Evolutionary conservation across 2,329 filamentous ascomycete species (phyloP).

Genomic region (Xylariaceae sp.): DNA sequence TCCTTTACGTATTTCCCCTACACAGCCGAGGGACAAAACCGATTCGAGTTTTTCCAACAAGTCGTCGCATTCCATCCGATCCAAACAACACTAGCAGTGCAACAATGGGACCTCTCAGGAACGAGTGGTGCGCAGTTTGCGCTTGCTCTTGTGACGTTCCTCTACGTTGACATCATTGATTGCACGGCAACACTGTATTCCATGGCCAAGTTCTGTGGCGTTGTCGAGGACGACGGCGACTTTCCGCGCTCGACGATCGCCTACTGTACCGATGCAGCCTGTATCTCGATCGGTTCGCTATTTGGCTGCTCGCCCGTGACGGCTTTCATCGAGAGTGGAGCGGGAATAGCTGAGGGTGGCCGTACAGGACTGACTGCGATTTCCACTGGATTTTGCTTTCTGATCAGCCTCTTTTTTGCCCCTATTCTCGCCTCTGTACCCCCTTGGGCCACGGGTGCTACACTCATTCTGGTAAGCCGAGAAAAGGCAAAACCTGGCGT

Average conservation of each 20-base stretch:
- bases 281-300: conserved; percentile 65
- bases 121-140: conserved; percentile 57
- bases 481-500: background rate
- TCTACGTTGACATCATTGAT: conserved; percentile 76
- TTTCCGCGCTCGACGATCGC: conserved; percentile 82
- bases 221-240: conserved; percentile 65
- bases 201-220: conserved; percentile 71
- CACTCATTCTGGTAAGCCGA: conserved; percentile 56
- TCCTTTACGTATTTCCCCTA: conserved; percentile 68
- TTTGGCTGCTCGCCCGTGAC: conserved; percentile 68
- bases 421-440: conserved; percentile 73
- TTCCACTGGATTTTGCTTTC: conserved; percentile 62
- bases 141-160: conserved; percentile 68
- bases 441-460: conserved; percentile 72
- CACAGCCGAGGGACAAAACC: conserved; percentile 55
- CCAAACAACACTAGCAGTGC: conserved; percentile 53
- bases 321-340: conserved; percentile 69
- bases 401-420: conserved; percentile 68
- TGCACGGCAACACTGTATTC: conserved; percentile 73
- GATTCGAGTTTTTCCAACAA: conserved; percentile 68
- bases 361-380: conserved; percentile 69
- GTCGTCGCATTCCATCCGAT: conserved; percentile 70
- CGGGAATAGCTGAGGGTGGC: conserved; percentile 70
- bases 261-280: conserved; percentile 65
- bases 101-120: conserved; percentile 59